Base-by-base conservation (phyloP, 371 early-diverging fungal genomes). In the Mortierella sp. region DNA sequence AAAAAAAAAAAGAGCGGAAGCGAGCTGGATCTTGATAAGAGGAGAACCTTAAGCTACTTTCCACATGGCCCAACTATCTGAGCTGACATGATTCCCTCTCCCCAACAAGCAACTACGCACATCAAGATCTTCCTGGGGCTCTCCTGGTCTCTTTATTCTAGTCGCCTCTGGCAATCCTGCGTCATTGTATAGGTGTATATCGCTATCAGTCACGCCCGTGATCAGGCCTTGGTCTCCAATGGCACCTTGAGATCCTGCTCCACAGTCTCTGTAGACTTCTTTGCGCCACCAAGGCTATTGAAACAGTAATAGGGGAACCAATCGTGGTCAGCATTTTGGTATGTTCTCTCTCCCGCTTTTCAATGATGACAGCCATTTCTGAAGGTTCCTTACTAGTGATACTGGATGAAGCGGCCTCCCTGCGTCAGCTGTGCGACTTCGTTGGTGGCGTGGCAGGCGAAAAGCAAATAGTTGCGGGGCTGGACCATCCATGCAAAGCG, bases 401-500 rank as follows among this genome's bases (percentile, higher is more conserved):
- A 93, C 54, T 94, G 77, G 59, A 94, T 72, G 80, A 81, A 97
- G 34, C 98, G 89, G 63, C 88, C 91, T 10, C 91, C 92, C 81
- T 98, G 98, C 4, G 82, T 80, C 54, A 95, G 80, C 79, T 96
- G 98, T 25, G 92, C 92, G 12, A 63, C 80, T 80, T 95, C 96
- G 80, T 98, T 98, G 22, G 95, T 91, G 46, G 88, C 87, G 70
- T 98, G 98, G 83, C 95, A 95, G 21, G 94, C 94, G 67, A 98
- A 92, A 61, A 98, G 83, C 40, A 98, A 84, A 64, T 91, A 88
- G 83, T 98, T 98, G 45, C 89, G 78, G 13, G 98, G 98, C 63
- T 88, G 84, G 19, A 98, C 98, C 80, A 90, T 89, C 86, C 93
- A 90, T 14, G 98, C 96, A 67, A 98, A 98, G 39, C 97, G 90